A percentile compares a stretch with the other conserved stretches of the same genome.
These are phyloP conservation scores for Calonectria pseudoturangicola DNA, from an alignment of 2,329 filamentous ascomycete genomes.

Conservation along the genomic window DNA sequence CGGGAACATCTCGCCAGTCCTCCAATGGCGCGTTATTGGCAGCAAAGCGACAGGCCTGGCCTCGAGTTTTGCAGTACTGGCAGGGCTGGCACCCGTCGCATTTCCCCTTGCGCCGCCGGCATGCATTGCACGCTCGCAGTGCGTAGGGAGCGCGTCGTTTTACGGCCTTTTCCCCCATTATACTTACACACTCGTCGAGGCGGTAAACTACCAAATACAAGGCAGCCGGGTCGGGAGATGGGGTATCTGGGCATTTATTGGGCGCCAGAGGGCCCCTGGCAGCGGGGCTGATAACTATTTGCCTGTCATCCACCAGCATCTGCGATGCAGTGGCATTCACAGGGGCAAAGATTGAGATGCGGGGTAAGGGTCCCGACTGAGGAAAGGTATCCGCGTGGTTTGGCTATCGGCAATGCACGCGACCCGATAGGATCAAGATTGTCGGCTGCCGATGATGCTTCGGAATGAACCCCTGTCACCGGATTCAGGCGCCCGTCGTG, in stretches of 20 bases:
- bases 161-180: slow-evolving; percentile 6
- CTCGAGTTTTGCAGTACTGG: slow-evolving; percentile 42
- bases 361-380: slow-evolving; percentile 7
- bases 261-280: neutral
- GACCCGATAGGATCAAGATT: slow-evolving; percentile 17
- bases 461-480: slow-evolving; percentile 6
- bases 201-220: neutral
- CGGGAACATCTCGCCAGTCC: slow-evolving; percentile 21
- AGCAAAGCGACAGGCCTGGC: slow-evolving; percentile 42
- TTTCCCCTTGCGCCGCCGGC: slow-evolving; percentile 51
- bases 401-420: slow-evolving; percentile 3
- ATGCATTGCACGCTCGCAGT: slow-evolving; percentile 51
- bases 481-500: neutral
- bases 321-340: too few species aligned
- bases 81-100: slow-evolving; percentile 51
- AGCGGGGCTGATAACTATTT: slow-evolving; percentile 12
- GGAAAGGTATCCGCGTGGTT: slow-evolving; percentile 6
- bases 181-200: neutral
- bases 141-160: slow-evolving; percentile 47
- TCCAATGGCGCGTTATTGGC: slow-evolving; percentile 17
- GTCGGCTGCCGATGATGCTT: slow-evolving; percentile 9
- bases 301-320: neutral
- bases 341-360: neutral
- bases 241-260: neutral
- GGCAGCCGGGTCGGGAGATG: neutral